A percentile compares a stretch with the other conserved stretches of the same genome.
Evolutionary conservation across 1,284 basidiomycete genomes (phyloP).

Genomic region (Tilletia caries): DNA sequence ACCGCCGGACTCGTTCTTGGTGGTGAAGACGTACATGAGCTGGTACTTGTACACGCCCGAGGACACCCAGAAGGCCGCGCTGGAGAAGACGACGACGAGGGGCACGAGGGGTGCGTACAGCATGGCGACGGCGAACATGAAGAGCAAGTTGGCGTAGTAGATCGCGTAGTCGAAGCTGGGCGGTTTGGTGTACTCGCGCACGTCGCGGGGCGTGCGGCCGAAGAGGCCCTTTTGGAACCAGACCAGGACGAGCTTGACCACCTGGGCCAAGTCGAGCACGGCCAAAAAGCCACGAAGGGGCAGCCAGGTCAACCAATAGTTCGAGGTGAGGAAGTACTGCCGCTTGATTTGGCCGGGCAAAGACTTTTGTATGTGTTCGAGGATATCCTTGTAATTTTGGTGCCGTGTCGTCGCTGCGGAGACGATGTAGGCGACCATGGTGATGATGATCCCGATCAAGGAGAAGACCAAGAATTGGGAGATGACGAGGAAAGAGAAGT

Average conservation of each 20-base stretch:
- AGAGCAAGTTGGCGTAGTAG: conserved; percentile 62
- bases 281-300: conserved; percentile 82
- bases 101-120: conserved; percentile 49
- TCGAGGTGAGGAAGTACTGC: conserved; percentile 46
- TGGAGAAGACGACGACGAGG: conserved; percentile 41
- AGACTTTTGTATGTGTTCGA: conserved; percentile 28
- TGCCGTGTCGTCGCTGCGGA: neutral
- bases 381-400: neutral
- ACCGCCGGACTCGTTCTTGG: conserved; percentile 53
- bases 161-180: conserved; percentile 86
- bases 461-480: conserved; percentile 52
- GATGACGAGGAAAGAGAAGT: conserved; percentile 47
- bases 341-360: conserved; percentile 34
- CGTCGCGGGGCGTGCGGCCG: conserved; percentile 92
- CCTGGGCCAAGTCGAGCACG: conserved; percentile 91
- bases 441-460: conserved; percentile 48
- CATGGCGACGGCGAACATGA: conserved; percentile 46
- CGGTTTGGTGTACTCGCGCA: conserved; percentile 92
- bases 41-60: conserved; percentile 52
- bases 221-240: conserved; percentile 76
- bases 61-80: conserved; percentile 40
- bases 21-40: conserved; percentile 51
- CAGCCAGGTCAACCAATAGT: conserved; percentile 53
- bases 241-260: conserved; percentile 81
- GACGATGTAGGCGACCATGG: conserved; percentile 31